Evolutionary conservation across 257 asterid species (phyloP), one percentile per base, ranked within the genome.

Genomic region (Primulina huaijiensis): DNA sequence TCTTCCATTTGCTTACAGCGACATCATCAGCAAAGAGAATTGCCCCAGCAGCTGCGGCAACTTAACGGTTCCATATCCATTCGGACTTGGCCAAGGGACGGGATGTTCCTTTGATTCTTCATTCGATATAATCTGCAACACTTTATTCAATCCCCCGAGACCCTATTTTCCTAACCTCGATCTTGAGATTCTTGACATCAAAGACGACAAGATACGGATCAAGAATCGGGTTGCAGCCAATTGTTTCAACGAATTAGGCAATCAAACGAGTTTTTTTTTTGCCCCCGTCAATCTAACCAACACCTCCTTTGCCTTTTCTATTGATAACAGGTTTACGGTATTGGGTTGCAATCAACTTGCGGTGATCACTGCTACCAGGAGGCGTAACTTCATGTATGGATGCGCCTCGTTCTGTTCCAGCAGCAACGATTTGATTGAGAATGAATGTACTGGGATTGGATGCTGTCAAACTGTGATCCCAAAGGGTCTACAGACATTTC

Each of bases 271-370:
- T 6, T 0, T 4, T 10, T 10, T 56, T 8, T 6, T 2, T 1
- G 31, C 29, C 6, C 0, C 6, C 4, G 40, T 79, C 34, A 30
- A 76, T 5, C 70, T 82, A 1, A 0, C 62, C 0, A 0, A 23
- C 0, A 64, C 82, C 0, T 72, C 86, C 4, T 83, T 57, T 4
- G 38, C 85, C 10, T 74, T 77, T 30, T 84, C 92, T 0, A 78
- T 72, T 8, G 34, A 14, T 2, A 88, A 88, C 73, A 73, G 33
- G 70, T 64, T 83, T 35, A 85, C 78, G 0, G 72, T 78, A 1
- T 33, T 87, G 0, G 94, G 96, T 0, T 89, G 96, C 31, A 90
- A 83, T 6, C 90, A 89, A 3, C 0, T 72, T 5, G 82, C 71
- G 0, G 0, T 80, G 0, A 69, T 80, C 0, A 0, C 0, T 0